Evolutionary conservation across 345 rosid genomes (phyloP).

Genomic region (Jatropha curcas): DNA sequence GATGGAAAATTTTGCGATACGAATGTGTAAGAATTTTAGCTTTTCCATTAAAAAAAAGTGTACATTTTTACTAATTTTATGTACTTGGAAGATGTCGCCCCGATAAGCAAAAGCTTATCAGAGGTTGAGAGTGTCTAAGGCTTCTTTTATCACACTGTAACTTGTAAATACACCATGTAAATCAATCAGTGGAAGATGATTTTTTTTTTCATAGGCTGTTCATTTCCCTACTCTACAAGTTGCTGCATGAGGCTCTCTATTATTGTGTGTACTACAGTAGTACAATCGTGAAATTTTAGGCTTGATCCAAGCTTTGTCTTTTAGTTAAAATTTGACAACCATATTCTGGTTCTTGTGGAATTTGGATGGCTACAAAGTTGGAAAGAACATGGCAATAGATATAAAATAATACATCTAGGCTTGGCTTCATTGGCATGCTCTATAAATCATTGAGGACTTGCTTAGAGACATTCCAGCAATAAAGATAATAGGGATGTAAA

Average conservation of each 20-base stretch:
- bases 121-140: slow-evolving; percentile 49
- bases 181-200: slow-evolving; percentile 45
- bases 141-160: slow-evolving; percentile 32
- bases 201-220: slow-evolving; percentile 19
- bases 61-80: slow-evolving; percentile 37
- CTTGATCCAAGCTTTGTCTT: slow-evolving; percentile 22
- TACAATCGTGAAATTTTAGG: slow-evolving; percentile 20
- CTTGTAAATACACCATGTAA: slow-evolving; percentile 49
- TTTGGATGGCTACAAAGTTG: background rate
- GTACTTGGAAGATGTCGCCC: slow-evolving; percentile 37
- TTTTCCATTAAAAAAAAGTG: slow-evolving; percentile 28
- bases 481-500: too few relatives aligned
- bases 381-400: background rate
- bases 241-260: slow-evolving; percentile 25
- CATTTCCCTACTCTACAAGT: background rate
- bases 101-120: slow-evolving; percentile 43
- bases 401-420: background rate
- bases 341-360: background rate
- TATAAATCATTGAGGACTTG: background rate
- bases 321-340: background rate
- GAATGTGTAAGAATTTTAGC: slow-evolving; percentile 32
- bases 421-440: background rate
- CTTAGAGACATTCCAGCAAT: too few relatives aligned
- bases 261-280: slow-evolving; percentile 19
- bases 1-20: slow-evolving; percentile 86